A percentile compares a stretch with the other conserved stretches of the same genome.
Evolutionary conservation across 306 rosid genomes (phyloP).

Genomic region (Citrullus amarus): DNA sequence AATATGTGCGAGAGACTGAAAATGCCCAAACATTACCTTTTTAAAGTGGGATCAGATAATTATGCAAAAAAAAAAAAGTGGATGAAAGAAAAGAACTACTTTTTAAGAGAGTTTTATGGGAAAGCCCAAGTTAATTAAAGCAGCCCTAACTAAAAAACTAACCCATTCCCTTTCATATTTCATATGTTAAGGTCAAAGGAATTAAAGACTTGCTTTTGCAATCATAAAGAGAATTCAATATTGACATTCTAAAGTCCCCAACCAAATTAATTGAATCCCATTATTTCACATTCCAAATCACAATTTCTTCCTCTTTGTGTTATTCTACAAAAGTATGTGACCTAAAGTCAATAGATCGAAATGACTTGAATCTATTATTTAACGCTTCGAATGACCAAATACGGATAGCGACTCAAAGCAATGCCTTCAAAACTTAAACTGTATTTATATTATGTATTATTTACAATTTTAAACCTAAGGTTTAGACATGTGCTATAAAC

Average conservation of each 20-base stretch:
- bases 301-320: too few species aligned
- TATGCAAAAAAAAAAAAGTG: constrained; percentile 1
- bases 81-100: not conserved
- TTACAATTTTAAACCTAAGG: too few species aligned
- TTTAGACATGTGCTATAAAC: too few species aligned
- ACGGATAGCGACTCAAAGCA: too few species aligned
- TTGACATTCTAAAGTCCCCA: not conserved
- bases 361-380: too few species aligned
- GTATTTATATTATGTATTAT: too few species aligned
- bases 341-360: too few species aligned
- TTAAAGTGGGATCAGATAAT: constrained; percentile 24
- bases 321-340: not conserved
- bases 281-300: not conserved
- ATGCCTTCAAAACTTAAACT: too few species aligned
- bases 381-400: too few species aligned
- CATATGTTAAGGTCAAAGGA: constrained; percentile 10
- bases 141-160: constrained; percentile 11
- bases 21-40: constrained; percentile 6
- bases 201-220: constrained; percentile 16
- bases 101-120: constrained; percentile 24
- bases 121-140: constrained; percentile 8
- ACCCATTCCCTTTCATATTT: constrained; percentile 1
- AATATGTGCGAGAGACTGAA: not conserved
- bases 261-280: not conserved
- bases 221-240: constrained; percentile 7